phyloP scores from a whole-genome alignment of 441 rosid genomes.

The Populus tomentosa region DNA sequence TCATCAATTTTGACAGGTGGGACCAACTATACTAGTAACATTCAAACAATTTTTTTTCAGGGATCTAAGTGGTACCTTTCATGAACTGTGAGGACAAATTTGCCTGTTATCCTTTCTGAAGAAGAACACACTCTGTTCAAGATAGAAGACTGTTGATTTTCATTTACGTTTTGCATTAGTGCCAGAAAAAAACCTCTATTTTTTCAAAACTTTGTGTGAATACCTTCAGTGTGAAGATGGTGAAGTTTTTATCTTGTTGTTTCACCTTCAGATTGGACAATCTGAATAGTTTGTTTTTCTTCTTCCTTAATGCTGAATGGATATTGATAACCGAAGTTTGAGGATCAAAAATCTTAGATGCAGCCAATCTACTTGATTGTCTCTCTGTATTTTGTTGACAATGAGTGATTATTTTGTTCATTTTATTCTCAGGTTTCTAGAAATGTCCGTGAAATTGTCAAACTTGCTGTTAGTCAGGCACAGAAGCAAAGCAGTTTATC shows the following conservation, averaged over 20 bases:
- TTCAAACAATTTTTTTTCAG: neutral
- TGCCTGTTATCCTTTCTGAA: neutral
- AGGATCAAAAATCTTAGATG: neutral
- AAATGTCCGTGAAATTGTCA: slow-evolving; percentile 77
- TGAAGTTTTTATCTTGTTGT: neutral
- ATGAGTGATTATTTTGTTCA: slow-evolving; percentile 13
- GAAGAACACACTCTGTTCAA: neutral
- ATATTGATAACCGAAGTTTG: neutral
- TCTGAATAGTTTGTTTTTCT: neutral
- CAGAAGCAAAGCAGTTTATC: slow-evolving; percentile 59
- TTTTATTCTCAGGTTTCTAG: slow-evolving; percentile 55
- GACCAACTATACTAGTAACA: no score
- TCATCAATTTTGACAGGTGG: neutral
- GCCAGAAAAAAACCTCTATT: neutral
- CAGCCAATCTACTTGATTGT: slow-evolving; percentile 2
- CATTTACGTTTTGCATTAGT: neutral
- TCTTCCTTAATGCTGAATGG: neutral
- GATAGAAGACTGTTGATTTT: neutral
- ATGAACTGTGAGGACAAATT: neutral
- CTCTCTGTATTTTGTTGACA: slow-evolving; percentile 1
- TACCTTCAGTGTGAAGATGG: neutral
- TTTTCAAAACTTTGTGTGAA: neutral
- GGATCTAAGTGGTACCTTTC: neutral
- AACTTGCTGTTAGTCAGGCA: slow-evolving; percentile 79
- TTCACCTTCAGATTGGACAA: slow-evolving; percentile 1